Evolutionary conservation across 345 rosid genomes (phyloP), one percentile per base, ranked within the genome.

Genomic region (Lenwebbia sp.): DNA sequence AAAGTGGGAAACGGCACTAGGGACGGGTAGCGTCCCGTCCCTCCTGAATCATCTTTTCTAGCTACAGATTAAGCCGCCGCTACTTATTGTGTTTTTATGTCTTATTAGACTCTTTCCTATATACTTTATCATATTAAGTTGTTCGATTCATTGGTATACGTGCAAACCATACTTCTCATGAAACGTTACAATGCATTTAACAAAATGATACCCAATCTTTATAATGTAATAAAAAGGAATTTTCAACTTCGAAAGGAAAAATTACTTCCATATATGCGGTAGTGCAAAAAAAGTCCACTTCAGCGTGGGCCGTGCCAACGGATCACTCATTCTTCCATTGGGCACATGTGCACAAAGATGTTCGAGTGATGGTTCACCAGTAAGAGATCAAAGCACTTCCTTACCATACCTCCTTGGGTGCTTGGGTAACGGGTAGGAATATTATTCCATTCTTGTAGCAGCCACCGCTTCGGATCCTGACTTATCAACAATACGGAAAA

Each of bases 251-350:
- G 3, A 56, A 56, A 54, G 10, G 5, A 10, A 56, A 56, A 56
- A 23, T 3, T 23, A 56, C 5, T 56, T 56, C 13, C 60, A 56
- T 23, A 3, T 0, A 23, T 9, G 28, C 13, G 0, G 60, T 56
- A 56, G n/a, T 56, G n/a, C 11, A 23, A 25, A 56, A 56, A 56
- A 8, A 3, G n/a, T 7, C 4, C 25, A 54, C 4, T 10, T 21
- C 54, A 17, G 2, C 54, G 4, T 2, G 1, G 54, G 3, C 5
- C 2, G 1, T 15, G 7, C 4, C 10, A 11, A 49, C 51, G 8
- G 50, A 10, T 47, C 50, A 47, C 50, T 10, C 50, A 47, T 47
- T 8, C 50, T 47, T 47, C 12, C 9, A 47, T 7, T 47, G 50
- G 50, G 12, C 11, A 47, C 12, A 47, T 2, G 11, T 9, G 50